A percentile compares a stretch with the other conserved stretches of the same genome.
These are phyloP conservation scores for Elongisporangium prolatum DNA, from an alignment of 352 stramenopile species.

Conservation along the genomic window DNA sequence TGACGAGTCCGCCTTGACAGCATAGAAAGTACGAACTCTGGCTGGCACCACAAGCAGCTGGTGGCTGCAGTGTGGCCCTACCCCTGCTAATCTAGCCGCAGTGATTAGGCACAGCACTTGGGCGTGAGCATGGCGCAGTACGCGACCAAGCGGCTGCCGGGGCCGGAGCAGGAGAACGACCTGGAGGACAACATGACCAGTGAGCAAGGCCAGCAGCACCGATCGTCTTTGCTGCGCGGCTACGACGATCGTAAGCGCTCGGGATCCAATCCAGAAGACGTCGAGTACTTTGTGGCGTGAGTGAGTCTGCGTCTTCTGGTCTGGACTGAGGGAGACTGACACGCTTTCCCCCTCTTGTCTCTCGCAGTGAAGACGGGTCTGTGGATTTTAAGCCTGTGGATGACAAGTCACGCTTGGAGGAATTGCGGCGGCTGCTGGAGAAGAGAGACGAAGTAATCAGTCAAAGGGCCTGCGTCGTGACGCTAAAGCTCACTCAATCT, in stretches of 20 bases:
- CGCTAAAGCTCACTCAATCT: no score
- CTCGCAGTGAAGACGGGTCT: slow-evolving; percentile 47
- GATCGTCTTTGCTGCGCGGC: neutral
- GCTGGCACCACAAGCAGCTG: neutral
- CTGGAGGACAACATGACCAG: neutral
- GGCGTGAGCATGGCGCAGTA: neutral
- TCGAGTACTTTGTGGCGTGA: neutral
- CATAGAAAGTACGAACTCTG: neutral
- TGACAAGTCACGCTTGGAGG: slow-evolving; percentile 42
- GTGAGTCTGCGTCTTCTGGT: neutral
- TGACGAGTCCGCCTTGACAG: neutral
- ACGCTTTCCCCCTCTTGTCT: neutral
- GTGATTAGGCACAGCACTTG: neutral
- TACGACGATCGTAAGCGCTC: neutral
- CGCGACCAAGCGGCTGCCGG: neutral
- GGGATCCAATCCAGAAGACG: neutral
- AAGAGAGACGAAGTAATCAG: slow-evolving; percentile 31
- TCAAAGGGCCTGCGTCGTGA: neutral
- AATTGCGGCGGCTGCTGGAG: slow-evolving; percentile 38
- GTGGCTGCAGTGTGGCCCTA: neutral
- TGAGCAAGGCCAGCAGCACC: neutral
- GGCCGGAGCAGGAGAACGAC: neutral
- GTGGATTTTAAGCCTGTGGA: slow-evolving; percentile 40
- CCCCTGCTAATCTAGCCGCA: neutral
- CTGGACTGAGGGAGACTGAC: neutral